Evolutionary conservation across 345 rosid genomes (phyloP).

Genomic region (Arabidopsis thaliana): DNA sequence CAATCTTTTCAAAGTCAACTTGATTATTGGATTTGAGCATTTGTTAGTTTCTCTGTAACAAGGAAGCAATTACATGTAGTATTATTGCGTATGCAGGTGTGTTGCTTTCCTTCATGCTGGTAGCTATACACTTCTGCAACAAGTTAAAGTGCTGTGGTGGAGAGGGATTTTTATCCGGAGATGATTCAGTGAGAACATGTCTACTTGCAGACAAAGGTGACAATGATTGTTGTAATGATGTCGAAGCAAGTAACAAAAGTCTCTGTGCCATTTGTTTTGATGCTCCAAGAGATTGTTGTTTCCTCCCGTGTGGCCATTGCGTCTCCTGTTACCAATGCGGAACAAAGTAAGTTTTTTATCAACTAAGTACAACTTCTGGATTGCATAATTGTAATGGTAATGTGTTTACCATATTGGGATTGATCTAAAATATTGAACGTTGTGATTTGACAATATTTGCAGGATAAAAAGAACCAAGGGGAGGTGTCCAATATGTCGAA

Average conservation of each 20-base stretch:
- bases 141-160: constrained; percentile 46
- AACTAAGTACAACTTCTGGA: neutral
- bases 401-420: neutral
- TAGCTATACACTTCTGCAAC: constrained; percentile 55
- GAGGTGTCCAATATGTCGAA: constrained; percentile 72
- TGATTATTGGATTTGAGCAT: neutral
- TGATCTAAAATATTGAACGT: neutral
- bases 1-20: constrained; percentile 6
- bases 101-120: constrained; percentile 55
- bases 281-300: constrained; percentile 88
- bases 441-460: constrained; percentile 38
- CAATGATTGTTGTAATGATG: constrained; percentile 71
- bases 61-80: neutral
- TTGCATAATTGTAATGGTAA: neutral
- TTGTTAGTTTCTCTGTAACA: neutral
- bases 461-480: constrained; percentile 71
- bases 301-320: constrained; percentile 92
- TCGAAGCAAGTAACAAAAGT: constrained; percentile 58
- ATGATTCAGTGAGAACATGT: constrained; percentile 48
- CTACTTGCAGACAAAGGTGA: constrained; percentile 70
- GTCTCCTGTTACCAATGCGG: constrained; percentile 85
- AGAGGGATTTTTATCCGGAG: constrained; percentile 22
- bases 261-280: constrained; percentile 92
- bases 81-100: constrained; percentile 50
- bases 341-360: constrained; percentile 42